A percentile compares a stretch with the other conserved stretches of the same genome.
phyloP scores from a whole-genome alignment of 306 rosid species.

The Boehmeria nivea region DNA sequence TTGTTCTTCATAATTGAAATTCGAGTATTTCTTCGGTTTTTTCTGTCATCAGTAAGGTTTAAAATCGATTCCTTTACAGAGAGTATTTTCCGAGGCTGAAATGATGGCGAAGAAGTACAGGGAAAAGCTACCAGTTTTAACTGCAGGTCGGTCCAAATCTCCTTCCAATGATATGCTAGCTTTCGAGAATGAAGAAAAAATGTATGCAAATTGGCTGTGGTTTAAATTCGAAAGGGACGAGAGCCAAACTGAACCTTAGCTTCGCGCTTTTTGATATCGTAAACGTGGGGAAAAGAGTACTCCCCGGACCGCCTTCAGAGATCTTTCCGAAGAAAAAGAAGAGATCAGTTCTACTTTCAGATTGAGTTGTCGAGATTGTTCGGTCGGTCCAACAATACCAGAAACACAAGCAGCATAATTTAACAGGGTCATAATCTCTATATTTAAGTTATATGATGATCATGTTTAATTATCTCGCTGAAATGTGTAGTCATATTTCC shows the following conservation, averaged over 20 bases:
- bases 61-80: constrained; percentile 30
- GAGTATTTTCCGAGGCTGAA: constrained; percentile 67
- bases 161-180: constrained; percentile 28
- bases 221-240: constrained; percentile 61
- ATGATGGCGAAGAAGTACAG: constrained; percentile 74
- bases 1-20: constrained; percentile 12
- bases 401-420: too few species aligned
- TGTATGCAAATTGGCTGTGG: constrained; percentile 89
- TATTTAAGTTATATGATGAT: not conserved
- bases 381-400: too few species aligned
- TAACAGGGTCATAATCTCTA: too few species aligned
- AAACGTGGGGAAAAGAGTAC: not conserved
- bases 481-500: constrained; percentile 13
- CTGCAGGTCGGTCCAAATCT: constrained; percentile 24
- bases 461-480: not conserved
- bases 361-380: not conserved
- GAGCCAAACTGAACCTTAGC: constrained; percentile 7
- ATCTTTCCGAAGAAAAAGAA: not conserved
- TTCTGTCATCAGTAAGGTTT: not conserved
- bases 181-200: constrained; percentile 53
- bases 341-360: not conserved
- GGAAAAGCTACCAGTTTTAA: constrained; percentile 46
- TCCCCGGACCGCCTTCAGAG: too few species aligned
- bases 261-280: not conserved
- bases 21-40: not conserved